Conservation (phyloP, 2,329 filamentous ascomycete genomes). For the Ramichloridium luteum region DNA sequence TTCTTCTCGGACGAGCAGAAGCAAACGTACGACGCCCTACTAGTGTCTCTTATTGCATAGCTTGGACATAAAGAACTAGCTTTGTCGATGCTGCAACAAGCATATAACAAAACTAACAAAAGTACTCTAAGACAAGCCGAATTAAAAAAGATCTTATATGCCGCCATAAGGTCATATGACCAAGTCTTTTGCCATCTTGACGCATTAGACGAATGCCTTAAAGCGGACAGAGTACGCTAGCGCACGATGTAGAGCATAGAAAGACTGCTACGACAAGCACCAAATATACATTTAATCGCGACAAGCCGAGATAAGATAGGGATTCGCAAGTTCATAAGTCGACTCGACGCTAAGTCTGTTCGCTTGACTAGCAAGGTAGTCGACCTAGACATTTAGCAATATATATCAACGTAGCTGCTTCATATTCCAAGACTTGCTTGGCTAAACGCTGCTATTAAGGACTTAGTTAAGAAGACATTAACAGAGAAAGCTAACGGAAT, state of each 20-base stretch:
- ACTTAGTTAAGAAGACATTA: slow-evolving; percentile 9
- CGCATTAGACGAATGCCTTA: slow-evolving; percentile 24
- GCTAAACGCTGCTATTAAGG: slow-evolving; percentile 5
- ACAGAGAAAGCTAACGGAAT: slow-evolving; percentile 12
- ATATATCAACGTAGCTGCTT: slow-evolving; percentile 7
- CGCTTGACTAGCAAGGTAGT: slow-evolving; percentile 3
- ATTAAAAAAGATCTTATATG: slow-evolving; percentile 9
- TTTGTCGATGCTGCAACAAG: slow-evolving; percentile 6
- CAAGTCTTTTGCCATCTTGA: slow-evolving; percentile 23
- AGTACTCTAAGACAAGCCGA: slow-evolving; percentile 6
- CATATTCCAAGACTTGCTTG: slow-evolving; percentile 2
- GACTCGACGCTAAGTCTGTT: slow-evolving; percentile 3
- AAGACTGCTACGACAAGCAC: slow-evolving; percentile 5
- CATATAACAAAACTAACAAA: slow-evolving; percentile 5
- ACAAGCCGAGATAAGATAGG: slow-evolving; percentile 12
- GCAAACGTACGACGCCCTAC: slow-evolving; percentile 8
- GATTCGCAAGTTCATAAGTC: slow-evolving; percentile 8
- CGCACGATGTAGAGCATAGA: slow-evolving; percentile 7
- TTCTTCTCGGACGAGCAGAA: slow-evolving; percentile 12
- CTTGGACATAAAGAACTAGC: slow-evolving; percentile 9
- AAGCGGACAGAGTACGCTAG: slow-evolving; percentile 7
- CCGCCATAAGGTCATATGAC: slow-evolving; percentile 8
- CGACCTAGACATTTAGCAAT: slow-evolving; percentile 10
- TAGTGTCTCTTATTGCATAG: slow-evolving; percentile 10
- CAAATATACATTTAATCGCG: slow-evolving; percentile 9